Conservation (phyloP, 352 stramenopile species). For the Phytophthora tentaculata region DNA sequence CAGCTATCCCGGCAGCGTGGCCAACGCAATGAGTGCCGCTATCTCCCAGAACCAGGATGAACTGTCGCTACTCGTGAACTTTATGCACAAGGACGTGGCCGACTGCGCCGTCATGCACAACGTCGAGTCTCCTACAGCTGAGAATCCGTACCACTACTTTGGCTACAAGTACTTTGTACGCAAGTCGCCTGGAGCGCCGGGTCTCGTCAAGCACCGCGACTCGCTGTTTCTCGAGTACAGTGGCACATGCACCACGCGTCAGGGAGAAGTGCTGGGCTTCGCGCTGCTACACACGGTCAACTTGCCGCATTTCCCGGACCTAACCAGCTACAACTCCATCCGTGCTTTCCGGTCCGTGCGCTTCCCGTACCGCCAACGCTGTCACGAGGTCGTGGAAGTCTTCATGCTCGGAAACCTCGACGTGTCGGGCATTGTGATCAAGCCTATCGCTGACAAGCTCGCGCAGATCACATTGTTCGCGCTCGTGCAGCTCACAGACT, state of each 20-base stretch:
- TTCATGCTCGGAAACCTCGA: slow-evolving; percentile 58
- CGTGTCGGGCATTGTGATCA: slow-evolving; percentile 45
- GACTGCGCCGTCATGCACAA: slow-evolving; percentile 38
- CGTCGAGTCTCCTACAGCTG: slow-evolving; percentile 36
- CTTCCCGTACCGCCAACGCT: slow-evolving; percentile 55
- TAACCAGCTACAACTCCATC: slow-evolving; percentile 53
- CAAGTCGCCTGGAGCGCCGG: slow-evolving; percentile 39
- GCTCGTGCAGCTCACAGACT: slow-evolving; percentile 51
- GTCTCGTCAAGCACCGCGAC: slow-evolving; percentile 56
- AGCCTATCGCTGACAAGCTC: slow-evolving; percentile 40
- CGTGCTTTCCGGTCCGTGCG: slow-evolving; percentile 49
- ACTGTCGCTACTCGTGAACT: slow-evolving; percentile 49
- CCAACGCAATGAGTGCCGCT: slow-evolving; percentile 51
- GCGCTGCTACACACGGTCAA: slow-evolving; percentile 61
- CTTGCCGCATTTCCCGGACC: slow-evolving; percentile 46
- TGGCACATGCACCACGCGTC: slow-evolving; percentile 38
- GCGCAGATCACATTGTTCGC: slow-evolving; percentile 44
- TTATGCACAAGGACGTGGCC: slow-evolving; percentile 46
- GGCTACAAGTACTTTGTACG: slow-evolving; percentile 68
- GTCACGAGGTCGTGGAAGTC: slow-evolving; percentile 51
- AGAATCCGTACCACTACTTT: slow-evolving; percentile 53
- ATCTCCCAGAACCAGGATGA: slow-evolving; percentile 55
- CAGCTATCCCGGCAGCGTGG: slow-evolving; percentile 47
- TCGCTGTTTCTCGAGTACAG: slow-evolving; percentile 54
- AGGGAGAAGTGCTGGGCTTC: slow-evolving; percentile 53